phyloP scores from a whole-genome alignment of 2,329 filamentous ascomycete species.

The Emmonsiellopsis sp. region DNA sequence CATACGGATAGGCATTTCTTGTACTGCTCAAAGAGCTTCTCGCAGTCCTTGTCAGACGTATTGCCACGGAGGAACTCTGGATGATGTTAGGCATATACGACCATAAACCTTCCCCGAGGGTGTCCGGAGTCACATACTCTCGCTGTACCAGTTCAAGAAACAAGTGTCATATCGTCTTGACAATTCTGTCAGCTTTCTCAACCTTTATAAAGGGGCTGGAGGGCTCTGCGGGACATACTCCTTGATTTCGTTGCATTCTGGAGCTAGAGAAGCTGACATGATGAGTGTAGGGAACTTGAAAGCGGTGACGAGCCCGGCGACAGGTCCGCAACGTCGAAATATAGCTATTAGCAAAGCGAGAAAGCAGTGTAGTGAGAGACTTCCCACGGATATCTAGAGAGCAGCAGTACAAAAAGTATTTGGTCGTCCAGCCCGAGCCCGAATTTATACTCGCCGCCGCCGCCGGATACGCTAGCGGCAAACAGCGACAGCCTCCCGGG shows the following conservation, averaged over 20 bases:
- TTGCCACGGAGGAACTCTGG: constrained; percentile 82
- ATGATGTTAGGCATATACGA: neutral
- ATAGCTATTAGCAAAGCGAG: too few relatives aligned
- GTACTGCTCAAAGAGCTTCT: constrained; percentile 77
- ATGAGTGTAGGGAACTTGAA: neutral
- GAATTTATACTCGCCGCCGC: too few relatives aligned
- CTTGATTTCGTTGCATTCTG: constrained; percentile 91
- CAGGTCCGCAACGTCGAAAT: too few relatives aligned
- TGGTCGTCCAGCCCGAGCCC: too few relatives aligned
- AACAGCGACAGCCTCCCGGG: too few relatives aligned
- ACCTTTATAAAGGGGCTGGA: neutral
- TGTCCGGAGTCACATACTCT: constrained; percentile 55
- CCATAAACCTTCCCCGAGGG: neutral
- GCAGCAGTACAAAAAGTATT: too few relatives aligned
- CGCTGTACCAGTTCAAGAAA: constrained; percentile 98
- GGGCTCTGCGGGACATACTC: constrained; percentile 54
- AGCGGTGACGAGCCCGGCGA: neutral
- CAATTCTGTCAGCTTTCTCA: constrained; percentile 5
- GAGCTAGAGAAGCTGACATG: constrained; percentile 91
- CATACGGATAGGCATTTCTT: constrained; percentile 73
- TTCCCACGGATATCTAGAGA: too few relatives aligned
- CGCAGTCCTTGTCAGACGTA: constrained; percentile 77
- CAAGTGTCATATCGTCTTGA: constrained; percentile 86
- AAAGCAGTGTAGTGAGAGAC: too few relatives aligned
- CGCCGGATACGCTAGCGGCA: too few relatives aligned